Percentiles rank a stretch among this genome's conserved stretches.
phyloP scores from a whole-genome alignment of 768 basidiomycete species.

The Amylocystis lapponica region DNA sequence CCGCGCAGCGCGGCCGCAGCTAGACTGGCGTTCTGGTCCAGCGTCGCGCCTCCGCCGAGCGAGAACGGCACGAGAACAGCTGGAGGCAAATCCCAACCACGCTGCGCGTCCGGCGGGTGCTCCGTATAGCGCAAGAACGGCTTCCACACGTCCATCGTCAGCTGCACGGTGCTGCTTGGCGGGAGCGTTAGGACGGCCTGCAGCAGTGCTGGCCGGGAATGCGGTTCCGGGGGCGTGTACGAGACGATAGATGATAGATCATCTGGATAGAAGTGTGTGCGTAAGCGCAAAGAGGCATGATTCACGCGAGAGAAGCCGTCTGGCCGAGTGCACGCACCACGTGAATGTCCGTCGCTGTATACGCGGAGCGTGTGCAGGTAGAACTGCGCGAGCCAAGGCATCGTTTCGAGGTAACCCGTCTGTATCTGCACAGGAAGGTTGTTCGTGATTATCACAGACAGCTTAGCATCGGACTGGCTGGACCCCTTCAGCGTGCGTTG shows the following conservation, averaged over 20 bases:
- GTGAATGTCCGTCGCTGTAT: conserved; percentile 37
- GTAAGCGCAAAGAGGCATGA: conserved; percentile 1
- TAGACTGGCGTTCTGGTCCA: neutral
- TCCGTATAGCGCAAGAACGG: conserved; percentile 91
- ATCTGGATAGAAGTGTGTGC: conserved; percentile 34
- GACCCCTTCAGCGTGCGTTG: conserved; percentile 68
- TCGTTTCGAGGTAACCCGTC: conserved; percentile 79
- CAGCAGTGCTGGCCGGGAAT: conserved; percentile 72
- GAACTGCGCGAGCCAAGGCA: conserved; percentile 90
- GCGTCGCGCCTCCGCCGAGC: neutral
- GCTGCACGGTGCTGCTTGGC: conserved; percentile 50
- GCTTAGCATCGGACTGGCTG: conserved; percentile 69
- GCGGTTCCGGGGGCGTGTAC: conserved; percentile 64
- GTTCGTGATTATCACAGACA: conserved; percentile 66
- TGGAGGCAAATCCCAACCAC: conserved; percentile 91
- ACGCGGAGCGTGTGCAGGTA: conserved; percentile 75
- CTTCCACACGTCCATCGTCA: conserved; percentile 74
- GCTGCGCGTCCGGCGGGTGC: conserved; percentile 91
- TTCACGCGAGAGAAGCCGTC: neutral
- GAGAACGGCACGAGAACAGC: conserved; percentile 61
- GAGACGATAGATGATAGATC: conserved; percentile 58
- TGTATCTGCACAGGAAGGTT: conserved; percentile 36
- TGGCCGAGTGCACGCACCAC: conserved; percentile 32
- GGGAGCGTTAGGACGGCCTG: conserved; percentile 71
- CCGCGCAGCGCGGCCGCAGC: neutral